These are phyloP conservation scores for Crithidia fasciculata DNA, from an alignment of 208 protist genomes.

Conservation along the genomic window DNA sequence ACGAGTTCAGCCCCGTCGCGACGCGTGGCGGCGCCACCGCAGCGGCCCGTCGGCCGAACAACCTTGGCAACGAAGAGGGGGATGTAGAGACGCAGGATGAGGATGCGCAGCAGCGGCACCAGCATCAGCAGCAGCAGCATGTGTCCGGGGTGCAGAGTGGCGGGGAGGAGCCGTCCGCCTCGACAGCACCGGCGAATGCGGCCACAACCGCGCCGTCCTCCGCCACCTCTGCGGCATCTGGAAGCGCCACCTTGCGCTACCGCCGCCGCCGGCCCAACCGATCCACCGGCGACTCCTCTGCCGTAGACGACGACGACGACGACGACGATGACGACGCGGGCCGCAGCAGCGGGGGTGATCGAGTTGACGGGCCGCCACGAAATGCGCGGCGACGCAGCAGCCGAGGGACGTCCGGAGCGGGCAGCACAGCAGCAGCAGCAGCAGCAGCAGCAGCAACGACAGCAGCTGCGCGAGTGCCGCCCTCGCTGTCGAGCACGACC, in stretches of 20 bases:
- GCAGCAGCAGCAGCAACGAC: conserved; percentile 3
- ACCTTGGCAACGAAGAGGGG: background rate
- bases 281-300: background rate
- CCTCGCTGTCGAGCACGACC: conserved; percentile 3
- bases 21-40: background rate
- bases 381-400: background rate
- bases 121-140: too few species aligned
- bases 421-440: conserved; percentile 9
- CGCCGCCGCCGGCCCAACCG: background rate
- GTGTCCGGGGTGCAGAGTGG: too few species aligned
- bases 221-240: background rate
- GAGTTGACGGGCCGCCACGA: background rate
- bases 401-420: background rate
- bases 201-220: too few species aligned
- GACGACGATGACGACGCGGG: background rate
- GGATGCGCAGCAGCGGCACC: too few species aligned
- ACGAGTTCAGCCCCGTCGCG: conserved; percentile 24
- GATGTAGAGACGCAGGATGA: background rate
- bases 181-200: too few species aligned
- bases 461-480: conserved; percentile 5
- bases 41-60: background rate
- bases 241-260: background rate
- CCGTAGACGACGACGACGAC: conserved; percentile 5
- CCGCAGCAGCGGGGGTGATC: too few species aligned
- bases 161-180: too few species aligned